Evolutionary conservation across 495 filamentous ascomycete genomes (phyloP), one percentile per base, ranked within the genome.

Genomic region (Daldinia caldariorum): DNA sequence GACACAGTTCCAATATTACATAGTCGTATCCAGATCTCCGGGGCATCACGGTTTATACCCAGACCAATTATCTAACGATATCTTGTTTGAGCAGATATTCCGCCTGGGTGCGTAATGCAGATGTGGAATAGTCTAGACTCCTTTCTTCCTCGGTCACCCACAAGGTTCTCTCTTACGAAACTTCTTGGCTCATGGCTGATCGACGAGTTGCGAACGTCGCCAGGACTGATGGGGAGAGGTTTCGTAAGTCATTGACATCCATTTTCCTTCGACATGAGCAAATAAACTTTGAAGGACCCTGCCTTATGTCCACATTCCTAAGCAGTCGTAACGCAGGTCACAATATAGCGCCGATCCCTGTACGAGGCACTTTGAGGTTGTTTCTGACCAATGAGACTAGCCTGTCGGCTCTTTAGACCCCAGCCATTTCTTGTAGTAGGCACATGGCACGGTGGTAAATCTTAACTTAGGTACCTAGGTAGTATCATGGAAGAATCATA

Each of bases 281-380:
- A 34, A 26, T 66, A 67, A 43, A 43, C 20, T 35, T 63, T 14
- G 18, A 63, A 38, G 26, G 45, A 5, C 32, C 45, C 47, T 59
- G 49, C 53, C 45, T 32, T 34, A 35, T 62, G 37, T 55, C 63
- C 60, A 49, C 59, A 67, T 63, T 56, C 54, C 55, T 67, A 55
- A 60, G 41, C 64, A n/a, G 49, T 16, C 43, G 65, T 66, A 39
- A 61, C 65, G 62, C 60, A 56, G 60, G 70, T 68, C 61, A 49
- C 61, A 62, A 62, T 67, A 49, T 63, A 63, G 49, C 47, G 53
- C 47, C 18, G 39, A 71, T 50, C 69, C 69, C 63, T 71, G 69
- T 66, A 60, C 69, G 69, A 71, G 69, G 63, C 69, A 71, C 63
- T 67, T 72, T 72, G 70, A 72, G 70, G 65, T 65, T 47, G 59